Evolutionary conservation across 1,284 basidiomycete species (phyloP).

Genomic region (Puccinia hordei): DNA sequence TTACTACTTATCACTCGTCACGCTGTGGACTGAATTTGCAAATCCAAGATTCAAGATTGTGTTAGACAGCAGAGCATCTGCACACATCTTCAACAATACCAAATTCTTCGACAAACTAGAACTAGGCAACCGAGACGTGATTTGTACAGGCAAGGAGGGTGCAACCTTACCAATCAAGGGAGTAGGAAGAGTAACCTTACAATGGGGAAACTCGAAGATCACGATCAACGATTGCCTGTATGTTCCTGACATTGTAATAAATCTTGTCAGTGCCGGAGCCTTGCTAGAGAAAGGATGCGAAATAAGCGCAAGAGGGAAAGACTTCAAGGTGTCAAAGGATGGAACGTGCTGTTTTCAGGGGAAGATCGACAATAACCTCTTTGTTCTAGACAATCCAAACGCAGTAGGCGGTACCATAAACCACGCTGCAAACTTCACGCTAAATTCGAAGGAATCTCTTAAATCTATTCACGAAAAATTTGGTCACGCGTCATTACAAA

Average conservation of each 20-base stretch:
- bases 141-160: background rate
- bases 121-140: background rate
- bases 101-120: slow-evolving; percentile 18
- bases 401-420: no score
- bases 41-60: no score
- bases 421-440: background rate
- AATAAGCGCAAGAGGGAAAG: background rate
- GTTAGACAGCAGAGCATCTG: slow-evolving; percentile 20
- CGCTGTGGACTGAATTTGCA: background rate
- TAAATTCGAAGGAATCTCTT: background rate
- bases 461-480: no score
- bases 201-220: background rate
- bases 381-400: background rate
- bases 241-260: slow-evolving; percentile 1
- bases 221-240: background rate
- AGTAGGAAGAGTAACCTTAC: background rate
- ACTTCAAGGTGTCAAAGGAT: background rate
- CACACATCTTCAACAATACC: slow-evolving; percentile 11
- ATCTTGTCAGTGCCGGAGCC: background rate
- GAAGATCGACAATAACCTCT: background rate
- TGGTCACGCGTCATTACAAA: background rate
- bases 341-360: background rate
- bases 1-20: slow-evolving; percentile 6
- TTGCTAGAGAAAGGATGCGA: background rate
- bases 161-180: slow-evolving; percentile 16